Evolutionary conservation across 164 flowering plant species (phyloP), one percentile per base, ranked within the genome.

Genomic region (Magnolia officinalis): DNA sequence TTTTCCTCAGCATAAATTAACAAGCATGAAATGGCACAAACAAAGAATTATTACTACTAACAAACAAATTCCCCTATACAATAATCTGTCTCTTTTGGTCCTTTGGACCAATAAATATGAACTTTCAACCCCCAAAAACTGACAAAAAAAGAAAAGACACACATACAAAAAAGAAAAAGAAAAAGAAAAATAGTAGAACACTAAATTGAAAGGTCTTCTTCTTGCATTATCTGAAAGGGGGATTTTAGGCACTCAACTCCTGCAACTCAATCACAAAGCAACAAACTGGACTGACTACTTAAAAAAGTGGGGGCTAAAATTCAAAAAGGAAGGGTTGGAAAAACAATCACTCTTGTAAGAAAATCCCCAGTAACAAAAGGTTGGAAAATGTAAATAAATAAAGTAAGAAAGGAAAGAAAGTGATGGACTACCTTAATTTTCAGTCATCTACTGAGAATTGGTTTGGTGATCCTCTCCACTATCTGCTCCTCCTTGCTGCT

Each of bases 381-480:
- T 8, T 50, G 26, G 21, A 6, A 37, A 49, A 31, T 20, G 59
- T 58, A 50, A 49, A 24, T 2, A 29, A 7, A 78, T 8, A 29
- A 8, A 55, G 29, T 26, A 26, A 26, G 21, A n/a, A 37, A 31
- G 50, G 61, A 51, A 0, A 51, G 23, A 51, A 3, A 14, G 16
- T 0, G 49, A 58, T 10, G 16, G 19, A 50, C 9, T 31, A 71
- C 50, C 71, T 75, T 13, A 20, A 20, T 23, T 50, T 52, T 70
- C 51, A 8, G 26, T 14, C 23, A 2, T 24, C 79, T 80, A 89
- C 77, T 89, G 88, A 67, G 97, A 92, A 73, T 72, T 81, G 18
- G 84, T 86, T 65, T 85, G 90, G 72, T 80, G 85, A 13, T 88
- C 92, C 70, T 90, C 91, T 66, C 88, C 89, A 76, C 89, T 89